Conservation (phyloP, 306 rosid genomes). For the Pyrus betulifolia region DNA sequence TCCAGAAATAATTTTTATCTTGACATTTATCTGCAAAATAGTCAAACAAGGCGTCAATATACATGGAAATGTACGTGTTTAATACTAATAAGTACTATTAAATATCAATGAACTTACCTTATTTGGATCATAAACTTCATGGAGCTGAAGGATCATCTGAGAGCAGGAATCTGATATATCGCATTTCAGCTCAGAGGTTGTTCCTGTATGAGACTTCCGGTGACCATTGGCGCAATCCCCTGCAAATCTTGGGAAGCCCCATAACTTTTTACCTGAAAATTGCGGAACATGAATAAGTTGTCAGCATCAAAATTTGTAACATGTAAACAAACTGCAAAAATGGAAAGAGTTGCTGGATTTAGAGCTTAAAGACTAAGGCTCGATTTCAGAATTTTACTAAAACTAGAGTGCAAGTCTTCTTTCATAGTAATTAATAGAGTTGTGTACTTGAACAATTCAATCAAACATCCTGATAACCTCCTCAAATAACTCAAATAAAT, state of each 20-base stretch:
- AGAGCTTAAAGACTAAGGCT: not conserved
- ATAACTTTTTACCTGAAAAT: constrained; percentile 68
- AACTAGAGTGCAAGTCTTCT: not conserved
- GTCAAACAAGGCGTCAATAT: not conserved
- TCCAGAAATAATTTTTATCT: constrained; percentile 82
- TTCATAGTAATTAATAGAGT: not conserved
- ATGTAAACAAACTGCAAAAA: not conserved
- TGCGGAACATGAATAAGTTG: not conserved
- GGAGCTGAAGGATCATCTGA: constrained; percentile 97
- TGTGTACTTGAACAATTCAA: too few species aligned
- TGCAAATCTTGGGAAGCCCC: constrained; percentile 91
- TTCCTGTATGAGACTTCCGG: constrained; percentile 57
- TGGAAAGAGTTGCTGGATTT: not conserved
- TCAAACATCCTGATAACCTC: not conserved
- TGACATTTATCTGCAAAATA: constrained; percentile 70
- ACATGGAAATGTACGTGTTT: not conserved
- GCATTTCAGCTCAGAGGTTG: constrained; percentile 62
- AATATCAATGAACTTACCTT: constrained; percentile 39
- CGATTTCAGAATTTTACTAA: not conserved
- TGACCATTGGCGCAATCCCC: constrained; percentile 90
- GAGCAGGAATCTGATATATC: constrained; percentile 91
- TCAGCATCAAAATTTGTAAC: not conserved
- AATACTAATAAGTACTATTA: not conserved
- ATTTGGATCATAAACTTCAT: constrained; percentile 90
- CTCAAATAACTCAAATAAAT: not conserved